These are phyloP conservation scores for Coemansia aciculifera DNA, from an alignment of 192 early-diverging fungal genomes.

Conservation along the genomic window DNA sequence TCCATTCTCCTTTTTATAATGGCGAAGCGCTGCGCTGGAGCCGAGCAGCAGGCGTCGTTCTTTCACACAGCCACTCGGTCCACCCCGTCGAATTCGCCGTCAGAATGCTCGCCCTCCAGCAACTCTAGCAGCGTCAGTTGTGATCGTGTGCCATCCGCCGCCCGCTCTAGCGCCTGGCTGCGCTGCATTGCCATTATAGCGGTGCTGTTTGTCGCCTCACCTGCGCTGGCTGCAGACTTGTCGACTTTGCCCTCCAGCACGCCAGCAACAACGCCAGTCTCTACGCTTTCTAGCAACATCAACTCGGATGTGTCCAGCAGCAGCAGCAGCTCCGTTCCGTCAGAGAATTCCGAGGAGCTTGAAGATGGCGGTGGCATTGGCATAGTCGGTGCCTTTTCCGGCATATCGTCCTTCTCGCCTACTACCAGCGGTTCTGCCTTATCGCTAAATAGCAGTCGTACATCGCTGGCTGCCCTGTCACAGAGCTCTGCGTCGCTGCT, in stretches of 20 bases:
- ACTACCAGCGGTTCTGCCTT: slow-evolving; percentile 26
- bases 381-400: slow-evolving; percentile 53
- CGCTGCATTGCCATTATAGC: slow-evolving; percentile 21
- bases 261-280: background rate
- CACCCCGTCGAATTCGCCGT: background rate
- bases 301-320: background rate
- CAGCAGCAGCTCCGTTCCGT: background rate
- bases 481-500: slow-evolving; percentile 34
- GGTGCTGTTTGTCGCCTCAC: slow-evolving; percentile 27
- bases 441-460: slow-evolving; percentile 29
- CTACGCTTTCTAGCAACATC: background rate
- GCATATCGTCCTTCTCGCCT: slow-evolving; percentile 45
- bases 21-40: slow-evolving; percentile 4
- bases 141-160: background rate
- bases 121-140: background rate
- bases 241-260: background rate
- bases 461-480: slow-evolving; percentile 44
- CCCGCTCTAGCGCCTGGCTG: slow-evolving; percentile 15
- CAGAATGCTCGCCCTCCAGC: background rate
- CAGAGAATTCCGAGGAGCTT: background rate
- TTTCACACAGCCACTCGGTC: background rate
- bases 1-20: slow-evolving; percentile 1
- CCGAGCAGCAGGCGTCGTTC: slow-evolving; percentile 2
- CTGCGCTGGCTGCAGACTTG: slow-evolving; percentile 23
- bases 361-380: slow-evolving; percentile 46